Conservation (phyloP, 1,284 basidiomycete species). For the Serendipita sp. region DNA sequence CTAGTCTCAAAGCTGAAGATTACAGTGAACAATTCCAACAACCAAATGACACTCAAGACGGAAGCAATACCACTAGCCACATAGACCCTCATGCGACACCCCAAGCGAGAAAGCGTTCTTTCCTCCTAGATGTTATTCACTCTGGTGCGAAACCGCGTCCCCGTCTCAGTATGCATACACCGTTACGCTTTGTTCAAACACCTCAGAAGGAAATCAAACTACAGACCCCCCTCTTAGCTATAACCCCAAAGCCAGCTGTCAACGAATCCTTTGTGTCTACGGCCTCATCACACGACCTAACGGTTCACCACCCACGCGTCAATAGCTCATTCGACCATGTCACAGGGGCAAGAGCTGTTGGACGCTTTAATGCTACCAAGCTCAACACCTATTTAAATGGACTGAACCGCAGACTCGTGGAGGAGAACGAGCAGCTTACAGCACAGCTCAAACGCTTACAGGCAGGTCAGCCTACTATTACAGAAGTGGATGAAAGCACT, state of each 20-base stretch:
- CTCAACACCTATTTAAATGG: slow-evolving; percentile 70
- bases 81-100: slow-evolving; percentile 35
- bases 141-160: slow-evolving; percentile 55
- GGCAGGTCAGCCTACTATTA: slow-evolving; percentile 5
- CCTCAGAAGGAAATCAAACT: slow-evolving; percentile 8
- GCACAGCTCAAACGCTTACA: slow-evolving; percentile 24
- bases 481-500: slow-evolving; percentile 5
- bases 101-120: slow-evolving; percentile 51
- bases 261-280: slow-evolving; percentile 58
- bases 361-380: slow-evolving; percentile 67
- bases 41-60: no score
- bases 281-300: slow-evolving; percentile 71
- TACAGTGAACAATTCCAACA: not conserved
- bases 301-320: slow-evolving; percentile 51
- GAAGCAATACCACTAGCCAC: slow-evolving; percentile 11
- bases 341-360: slow-evolving; percentile 40
- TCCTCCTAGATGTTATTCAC: slow-evolving; percentile 64
- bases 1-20: not conserved
- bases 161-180: slow-evolving; percentile 50
- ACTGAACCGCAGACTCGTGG: slow-evolving; percentile 60
- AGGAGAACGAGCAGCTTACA: slow-evolving; percentile 59
- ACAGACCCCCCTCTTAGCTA: slow-evolving; percentile 5
- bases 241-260: slow-evolving; percentile 20
- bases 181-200: slow-evolving; percentile 20
- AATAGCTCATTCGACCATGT: slow-evolving; percentile 75